Conservation (phyloP, 345 rosid species). For the Euphorbia peplus region DNA sequence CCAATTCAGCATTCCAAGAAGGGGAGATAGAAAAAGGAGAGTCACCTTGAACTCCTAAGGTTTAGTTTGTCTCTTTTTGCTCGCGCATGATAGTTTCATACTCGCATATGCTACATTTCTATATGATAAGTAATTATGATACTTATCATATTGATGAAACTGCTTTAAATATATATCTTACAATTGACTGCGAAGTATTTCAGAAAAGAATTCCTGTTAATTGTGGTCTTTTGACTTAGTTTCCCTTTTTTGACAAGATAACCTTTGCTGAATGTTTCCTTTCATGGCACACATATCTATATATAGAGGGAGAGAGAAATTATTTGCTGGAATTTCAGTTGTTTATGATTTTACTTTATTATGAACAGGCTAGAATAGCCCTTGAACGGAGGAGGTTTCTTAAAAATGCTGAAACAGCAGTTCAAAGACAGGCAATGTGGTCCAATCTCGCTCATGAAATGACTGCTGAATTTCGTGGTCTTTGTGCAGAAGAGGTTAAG, state of each 20-base stretch:
- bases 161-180: not conserved
- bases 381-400: conserved; percentile 92
- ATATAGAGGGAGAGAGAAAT: not conserved
- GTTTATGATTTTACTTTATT: conserved; percentile 15
- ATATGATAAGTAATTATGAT: not conserved
- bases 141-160: not conserved
- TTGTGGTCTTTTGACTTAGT: not conserved
- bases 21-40: not conserved
- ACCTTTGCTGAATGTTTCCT: not conserved
- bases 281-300: no score
- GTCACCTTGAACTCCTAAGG: not conserved
- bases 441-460: conserved; percentile 98
- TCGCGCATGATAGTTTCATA: not conserved
- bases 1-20: not conserved
- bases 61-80: not conserved
- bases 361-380: conserved; percentile 88
- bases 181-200: not conserved
- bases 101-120: not conserved
- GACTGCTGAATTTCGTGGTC: conserved; percentile 99
- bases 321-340: conserved; percentile 7
- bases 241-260: not conserved
- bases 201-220: not conserved
- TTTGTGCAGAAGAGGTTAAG: conserved; percentile 97
- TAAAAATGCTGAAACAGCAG: conserved; percentile 89
- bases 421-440: conserved; percentile 98